Base-by-base conservation (phyloP, 371 early-diverging fungal species). In the Mortierella sp. region DNA sequence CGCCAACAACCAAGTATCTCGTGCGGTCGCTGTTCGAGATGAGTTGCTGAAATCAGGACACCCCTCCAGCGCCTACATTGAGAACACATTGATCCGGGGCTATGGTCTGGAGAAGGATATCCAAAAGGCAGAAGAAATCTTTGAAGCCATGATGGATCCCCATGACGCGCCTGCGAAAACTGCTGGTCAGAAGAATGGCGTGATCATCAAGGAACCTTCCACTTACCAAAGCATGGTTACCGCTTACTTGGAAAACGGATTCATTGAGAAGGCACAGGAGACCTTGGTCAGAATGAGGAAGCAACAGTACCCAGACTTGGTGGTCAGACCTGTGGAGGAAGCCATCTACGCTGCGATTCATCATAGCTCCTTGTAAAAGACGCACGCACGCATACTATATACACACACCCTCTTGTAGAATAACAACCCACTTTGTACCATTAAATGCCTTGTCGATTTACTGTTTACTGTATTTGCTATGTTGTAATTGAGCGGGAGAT, bases 191-290 rank as follows among this genome's bases (percentile, higher is more conserved):
- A 31, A 38, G 26, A 58, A 53, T 3, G 60, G 60, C 14, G 58
- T 49, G 1, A 68, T 89, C 19, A 61, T 76, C n/a, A 79, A 82
- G 52, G 89, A 87, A 42, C 89, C 89, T 4, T 87, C 87, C 51
- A 89, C 87, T 2, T 89, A 86, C 70, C 86, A 85, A 63, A 86
- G 85, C 49, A 86, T 89, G 87, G 84, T 84, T 41, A 80, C 81
- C 28, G 86, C 82, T 0, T 87, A 87, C 62, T 46, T 86, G 12
- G 82, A 81, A 16, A 86, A 83, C 39, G 71, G 79, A 1, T 58
- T 84, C 59, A 53, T 80, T 5, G 78, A 76, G 31, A 80, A 82
- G 54, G 87, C 87, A 2, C 52, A 57, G 18, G 70, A 64, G 54
- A 69, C 65, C 14, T 42, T 76, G 58, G 31, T 26, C 19, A 58